Conservation (phyloP, 2,329 filamentous ascomycete genomes). For the Xylariaceae sp. region DNA sequence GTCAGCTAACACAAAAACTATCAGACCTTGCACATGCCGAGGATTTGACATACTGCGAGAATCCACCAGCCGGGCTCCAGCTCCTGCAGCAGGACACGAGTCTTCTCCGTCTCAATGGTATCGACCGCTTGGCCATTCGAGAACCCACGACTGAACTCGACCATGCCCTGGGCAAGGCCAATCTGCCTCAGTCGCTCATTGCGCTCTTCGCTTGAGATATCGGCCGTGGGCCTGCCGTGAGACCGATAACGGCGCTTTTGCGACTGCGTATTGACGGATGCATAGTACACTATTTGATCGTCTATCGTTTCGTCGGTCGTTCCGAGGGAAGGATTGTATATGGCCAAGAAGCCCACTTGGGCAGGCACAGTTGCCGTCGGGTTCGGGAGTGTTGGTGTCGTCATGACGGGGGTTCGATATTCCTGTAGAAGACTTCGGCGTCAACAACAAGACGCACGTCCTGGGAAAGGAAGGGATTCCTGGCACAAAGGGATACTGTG, state of each 20-base stretch:
- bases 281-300: conserved; percentile 91
- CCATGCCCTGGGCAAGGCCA: conserved; percentile 93
- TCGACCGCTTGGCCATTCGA: conserved; percentile 71
- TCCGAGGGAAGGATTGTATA: conserved; percentile 78
- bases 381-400: conserved; percentile 17
- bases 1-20: no score
- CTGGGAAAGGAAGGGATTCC: no score
- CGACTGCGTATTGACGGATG: conserved; percentile 50
- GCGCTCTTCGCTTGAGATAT: conserved; percentile 56
- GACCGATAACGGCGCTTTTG: conserved; percentile 39
- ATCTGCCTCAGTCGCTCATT: conserved; percentile 90
- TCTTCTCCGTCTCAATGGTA: conserved; percentile 85
- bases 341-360: conserved; percentile 82
- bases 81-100: conserved; percentile 77
- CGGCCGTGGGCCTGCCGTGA: conserved; percentile 37
- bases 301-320: conserved; percentile 62
- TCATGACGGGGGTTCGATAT: conserved; percentile 13
- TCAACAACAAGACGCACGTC: no score
- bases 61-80: conserved; percentile 95
- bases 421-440: no score
- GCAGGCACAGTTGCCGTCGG: conserved; percentile 57
- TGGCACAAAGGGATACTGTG: no score
- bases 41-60: conserved; percentile 60
- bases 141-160: conserved; percentile 86
- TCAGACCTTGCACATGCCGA: not conserved